Evolutionary conservation across 2,329 filamentous ascomycete species (phyloP).

Genomic region (Aspergillus sp.): DNA sequence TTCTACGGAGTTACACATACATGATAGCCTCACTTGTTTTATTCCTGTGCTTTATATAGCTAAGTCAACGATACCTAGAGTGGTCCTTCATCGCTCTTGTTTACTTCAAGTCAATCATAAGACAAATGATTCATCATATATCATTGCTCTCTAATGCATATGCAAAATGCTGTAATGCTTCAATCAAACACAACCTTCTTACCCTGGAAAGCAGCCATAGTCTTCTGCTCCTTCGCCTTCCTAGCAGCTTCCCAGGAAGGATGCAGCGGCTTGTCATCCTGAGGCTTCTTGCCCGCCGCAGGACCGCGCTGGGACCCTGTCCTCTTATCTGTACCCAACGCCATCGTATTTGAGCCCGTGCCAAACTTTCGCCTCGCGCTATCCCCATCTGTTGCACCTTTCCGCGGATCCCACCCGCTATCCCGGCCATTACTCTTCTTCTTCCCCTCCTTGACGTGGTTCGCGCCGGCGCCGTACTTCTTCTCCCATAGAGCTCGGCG

Average conservation of each 20-base stretch:
- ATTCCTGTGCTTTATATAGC: constrained; percentile 1
- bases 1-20: neutral
- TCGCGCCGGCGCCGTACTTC: constrained; percentile 63
- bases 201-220: constrained; percentile 57
- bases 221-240: constrained; percentile 58
- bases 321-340: neutral
- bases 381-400: constrained; percentile 54
- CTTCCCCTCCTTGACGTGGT: constrained; percentile 57
- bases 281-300: constrained; percentile 28
- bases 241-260: constrained; percentile 69
- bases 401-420: constrained; percentile 62
- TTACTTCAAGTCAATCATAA: neutral
- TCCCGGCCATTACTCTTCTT: constrained; percentile 45
- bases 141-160: constrained; percentile 11
- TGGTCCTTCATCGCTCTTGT: neutral
- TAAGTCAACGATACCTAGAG: constrained; percentile 9
- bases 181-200: constrained; percentile 69
- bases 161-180: constrained; percentile 7
- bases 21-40: constrained; percentile 6
- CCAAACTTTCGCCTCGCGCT: constrained; percentile 27
- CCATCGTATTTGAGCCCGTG: constrained; percentile 12
- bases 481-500: constrained; percentile 65
- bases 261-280: constrained; percentile 61
- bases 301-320: constrained; percentile 16
- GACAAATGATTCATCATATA: neutral